A percentile compares a stretch with the other conserved stretches of the same genome.
phyloP scores from a whole-genome alignment of 192 early-diverging fungal species.

The Dissophora globulifera region DNA sequence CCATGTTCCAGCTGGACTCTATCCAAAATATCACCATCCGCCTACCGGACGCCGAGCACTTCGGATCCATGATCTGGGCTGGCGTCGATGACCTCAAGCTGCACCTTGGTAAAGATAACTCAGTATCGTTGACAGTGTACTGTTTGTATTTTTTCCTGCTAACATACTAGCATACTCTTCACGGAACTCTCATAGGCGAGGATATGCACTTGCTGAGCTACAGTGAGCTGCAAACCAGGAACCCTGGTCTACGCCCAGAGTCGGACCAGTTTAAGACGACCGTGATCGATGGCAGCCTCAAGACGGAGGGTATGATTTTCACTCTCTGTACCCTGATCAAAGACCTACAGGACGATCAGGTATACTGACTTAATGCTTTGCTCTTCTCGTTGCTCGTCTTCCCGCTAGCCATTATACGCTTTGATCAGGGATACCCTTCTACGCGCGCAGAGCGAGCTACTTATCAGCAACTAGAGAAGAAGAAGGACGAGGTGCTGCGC shows the following conservation, averaged over 20 bases:
- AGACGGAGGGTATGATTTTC: conserved; percentile 30
- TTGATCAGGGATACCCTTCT: conserved; percentile 37
- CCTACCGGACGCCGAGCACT: conserved; percentile 36
- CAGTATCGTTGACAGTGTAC: no score
- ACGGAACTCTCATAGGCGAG: conserved; percentile 5
- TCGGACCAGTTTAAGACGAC: conserved; percentile 45
- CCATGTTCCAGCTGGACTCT: conserved; percentile 29
- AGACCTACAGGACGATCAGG: no score
- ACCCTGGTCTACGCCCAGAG: conserved; percentile 18
- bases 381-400: no score
- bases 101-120: conserved; percentile 21
- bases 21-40: conserved; percentile 30
- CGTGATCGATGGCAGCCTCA: conserved; percentile 27
- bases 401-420: conserved; percentile 43
- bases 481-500: conserved; percentile 47
- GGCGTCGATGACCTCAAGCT: conserved; percentile 32
- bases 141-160: no score
- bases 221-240: conserved; percentile 22
- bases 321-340: no score
- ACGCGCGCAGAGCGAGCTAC: conserved; percentile 40
- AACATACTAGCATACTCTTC: no score
- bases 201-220: conserved; percentile 29
- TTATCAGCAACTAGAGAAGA: conserved; percentile 10
- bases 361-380: no score
- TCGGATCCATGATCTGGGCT: conserved; percentile 50